Evolutionary conservation across 169 alveolate genomes (phyloP).

Genomic region (Plasmodium chabaudi): DNA sequence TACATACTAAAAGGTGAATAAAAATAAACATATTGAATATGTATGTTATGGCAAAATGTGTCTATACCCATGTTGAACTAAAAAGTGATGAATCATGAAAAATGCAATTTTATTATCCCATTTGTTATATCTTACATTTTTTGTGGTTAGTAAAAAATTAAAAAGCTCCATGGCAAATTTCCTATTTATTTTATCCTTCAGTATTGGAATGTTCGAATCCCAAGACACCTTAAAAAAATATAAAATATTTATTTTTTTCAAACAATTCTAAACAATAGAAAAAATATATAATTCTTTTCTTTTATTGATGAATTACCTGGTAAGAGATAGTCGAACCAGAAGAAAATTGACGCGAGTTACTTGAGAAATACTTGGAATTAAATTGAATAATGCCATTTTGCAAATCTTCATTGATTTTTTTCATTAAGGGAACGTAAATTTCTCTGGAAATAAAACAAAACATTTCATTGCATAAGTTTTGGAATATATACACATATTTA

Average conservation of each 20-base stretch:
- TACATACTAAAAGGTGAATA: conserved; percentile 2
- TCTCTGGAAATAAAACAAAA: conserved; percentile 9
- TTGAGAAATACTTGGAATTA: conserved; percentile 38
- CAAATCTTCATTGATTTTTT: conserved; percentile 38
- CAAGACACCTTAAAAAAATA: conserved; percentile 15
- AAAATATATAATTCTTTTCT: background rate
- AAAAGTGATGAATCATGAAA: background rate
- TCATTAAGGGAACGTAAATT: conserved; percentile 64
- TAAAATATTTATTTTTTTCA: background rate
- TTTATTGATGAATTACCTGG: conserved; percentile 1
- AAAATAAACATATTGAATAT: too few relatives aligned
- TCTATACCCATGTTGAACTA: background rate
- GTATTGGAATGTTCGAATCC: conserved; percentile 26
- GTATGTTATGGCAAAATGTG: background rate
- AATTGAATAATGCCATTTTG: conserved; percentile 48
- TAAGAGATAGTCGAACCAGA: conserved; percentile 39
- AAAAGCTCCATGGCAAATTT: conserved; percentile 49
- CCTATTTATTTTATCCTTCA: conserved; percentile 55
- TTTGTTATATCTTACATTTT: conserved; percentile 12
- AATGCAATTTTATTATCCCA: too few relatives aligned
- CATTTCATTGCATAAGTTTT: background rate
- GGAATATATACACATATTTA: background rate
- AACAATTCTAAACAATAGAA: too few relatives aligned
- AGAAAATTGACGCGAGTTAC: conserved; percentile 61
- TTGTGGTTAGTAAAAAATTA: conserved; percentile 42